Conservation (phyloP, 345 rosid genomes). For the Brassica rapa region DNA sequence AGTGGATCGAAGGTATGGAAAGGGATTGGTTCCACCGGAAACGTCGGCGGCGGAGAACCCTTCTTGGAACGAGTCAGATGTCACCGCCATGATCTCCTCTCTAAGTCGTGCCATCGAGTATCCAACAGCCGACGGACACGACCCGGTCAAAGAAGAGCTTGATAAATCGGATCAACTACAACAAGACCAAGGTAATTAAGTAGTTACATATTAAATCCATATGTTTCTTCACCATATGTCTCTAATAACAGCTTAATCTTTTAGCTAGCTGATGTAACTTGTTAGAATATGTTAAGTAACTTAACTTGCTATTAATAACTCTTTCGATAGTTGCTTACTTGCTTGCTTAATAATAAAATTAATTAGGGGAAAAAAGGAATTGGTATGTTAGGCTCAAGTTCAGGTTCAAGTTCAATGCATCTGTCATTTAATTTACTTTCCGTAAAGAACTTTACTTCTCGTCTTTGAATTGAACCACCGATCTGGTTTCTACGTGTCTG, state of each 20-base stretch:
- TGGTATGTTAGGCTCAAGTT: slow-evolving; percentile 44
- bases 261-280: slow-evolving; percentile 6
- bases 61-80: slow-evolving; percentile 63
- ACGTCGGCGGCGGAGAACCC: slow-evolving; percentile 60
- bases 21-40: slow-evolving; percentile 67
- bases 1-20: slow-evolving; percentile 90
- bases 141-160: slow-evolving; percentile 41
- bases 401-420: slow-evolving; percentile 44
- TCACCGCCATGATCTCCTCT: slow-evolving; percentile 83
- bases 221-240: slow-evolving; percentile 2
- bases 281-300: slow-evolving; percentile 24
- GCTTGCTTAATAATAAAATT: slow-evolving; percentile 19
- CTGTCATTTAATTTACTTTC: slow-evolving; percentile 50
- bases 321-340: slow-evolving; percentile 8
- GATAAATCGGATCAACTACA: slow-evolving; percentile 38
- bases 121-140: slow-evolving; percentile 14
- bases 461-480: slow-evolving; percentile 35
- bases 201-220: background rate
- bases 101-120: slow-evolving; percentile 64
- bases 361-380: slow-evolving; percentile 25
- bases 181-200: slow-evolving; percentile 49
- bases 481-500: slow-evolving; percentile 39
- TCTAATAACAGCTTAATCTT: background rate
- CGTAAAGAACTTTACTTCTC: slow-evolving; percentile 57
- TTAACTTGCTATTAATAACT: slow-evolving; percentile 31